Conservation (phyloP, 208 protist species). For the Vickermania ingenoplastis region DNA sequence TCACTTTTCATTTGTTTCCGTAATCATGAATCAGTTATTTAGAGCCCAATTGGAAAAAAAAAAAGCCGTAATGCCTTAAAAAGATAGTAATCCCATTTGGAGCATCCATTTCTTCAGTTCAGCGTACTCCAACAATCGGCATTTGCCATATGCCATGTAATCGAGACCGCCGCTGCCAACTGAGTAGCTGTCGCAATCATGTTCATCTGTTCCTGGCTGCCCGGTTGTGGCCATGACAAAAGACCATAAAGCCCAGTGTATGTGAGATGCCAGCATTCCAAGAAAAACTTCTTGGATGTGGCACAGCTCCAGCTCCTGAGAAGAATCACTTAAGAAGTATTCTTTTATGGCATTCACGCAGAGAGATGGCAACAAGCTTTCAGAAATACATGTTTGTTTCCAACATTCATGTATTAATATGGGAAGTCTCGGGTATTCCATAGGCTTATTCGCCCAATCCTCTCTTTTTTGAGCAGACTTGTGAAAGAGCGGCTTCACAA, state of each 20-base stretch:
- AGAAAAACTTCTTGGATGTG: slow-evolving; percentile 63
- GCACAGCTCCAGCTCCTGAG: slow-evolving; percentile 5
- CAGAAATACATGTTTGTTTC: slow-evolving; percentile 9
- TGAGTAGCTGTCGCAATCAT: slow-evolving; percentile 50
- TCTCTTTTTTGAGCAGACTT: slow-evolving; percentile 14
- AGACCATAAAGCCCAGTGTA: slow-evolving; percentile 74
- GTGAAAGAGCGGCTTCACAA: slow-evolving; percentile 64
- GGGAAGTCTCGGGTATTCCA: slow-evolving; percentile 63
- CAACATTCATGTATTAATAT: slow-evolving; percentile 63
- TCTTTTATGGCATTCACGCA: slow-evolving; percentile 18
- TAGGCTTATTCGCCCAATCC: slow-evolving; percentile 34
- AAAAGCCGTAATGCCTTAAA: slow-evolving; percentile 9
- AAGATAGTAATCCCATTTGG: slow-evolving; percentile 24
- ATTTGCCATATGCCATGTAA: slow-evolving; percentile 73
- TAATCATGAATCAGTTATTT: neutral
- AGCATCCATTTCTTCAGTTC: slow-evolving; percentile 59
- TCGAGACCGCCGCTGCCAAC: slow-evolving; percentile 73
- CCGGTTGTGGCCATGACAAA: slow-evolving; percentile 51
- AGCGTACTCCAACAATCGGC: slow-evolving; percentile 67
- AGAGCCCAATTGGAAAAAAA: neutral
- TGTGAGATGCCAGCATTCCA: slow-evolving; percentile 65
- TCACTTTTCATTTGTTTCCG: neutral
- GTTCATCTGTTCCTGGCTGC: too few species aligned
- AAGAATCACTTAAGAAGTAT: slow-evolving; percentile 15
- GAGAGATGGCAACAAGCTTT: slow-evolving; percentile 5